phyloP scores from a whole-genome alignment of 2,329 filamentous ascomycete species.

The Arachnomyces sp. region DNA sequence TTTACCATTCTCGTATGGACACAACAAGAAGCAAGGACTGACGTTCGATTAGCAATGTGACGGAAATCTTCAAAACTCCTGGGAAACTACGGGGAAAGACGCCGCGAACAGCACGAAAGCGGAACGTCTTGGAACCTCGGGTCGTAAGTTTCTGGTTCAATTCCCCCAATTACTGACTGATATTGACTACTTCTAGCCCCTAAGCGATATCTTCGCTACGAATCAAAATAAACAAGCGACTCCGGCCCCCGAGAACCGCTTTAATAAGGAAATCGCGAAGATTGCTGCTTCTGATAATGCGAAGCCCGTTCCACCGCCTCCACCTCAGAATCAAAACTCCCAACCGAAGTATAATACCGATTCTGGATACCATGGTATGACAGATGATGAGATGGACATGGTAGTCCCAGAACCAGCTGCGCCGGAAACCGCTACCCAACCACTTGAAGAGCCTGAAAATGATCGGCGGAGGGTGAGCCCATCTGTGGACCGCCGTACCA shows the following conservation, averaged over 20 bases:
- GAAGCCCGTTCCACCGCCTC: constrained; percentile 15
- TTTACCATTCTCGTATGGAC: constrained; percentile 24
- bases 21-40: constrained; percentile 3
- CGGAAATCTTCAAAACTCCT: constrained; percentile 80
- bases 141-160: constrained; percentile 30
- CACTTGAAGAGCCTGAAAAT: too few relatives aligned
- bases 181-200: constrained; percentile 28
- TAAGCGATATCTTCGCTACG: constrained; percentile 42
- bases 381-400: constrained; percentile 31
- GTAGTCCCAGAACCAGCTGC: constrained; percentile 3
- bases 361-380: constrained; percentile 43
- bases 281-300: constrained; percentile 16
- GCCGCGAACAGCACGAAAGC: constrained; percentile 38
- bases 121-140: constrained; percentile 34
- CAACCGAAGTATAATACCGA: constrained; percentile 36
- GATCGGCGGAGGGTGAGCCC: background rate
- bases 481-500: constrained; percentile 29
- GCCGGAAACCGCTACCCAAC: background rate
- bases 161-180: constrained; percentile 6
- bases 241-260: constrained; percentile 26
- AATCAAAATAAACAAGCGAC: constrained; percentile 30
- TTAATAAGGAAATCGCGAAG: constrained; percentile 30
- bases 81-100: constrained; percentile 44
- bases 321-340: constrained; percentile 29
- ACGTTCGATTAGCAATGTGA: constrained; percentile 62